phyloP scores from a whole-genome alignment of 805 yeast genomes.

The Pichia occidentalis region DNA sequence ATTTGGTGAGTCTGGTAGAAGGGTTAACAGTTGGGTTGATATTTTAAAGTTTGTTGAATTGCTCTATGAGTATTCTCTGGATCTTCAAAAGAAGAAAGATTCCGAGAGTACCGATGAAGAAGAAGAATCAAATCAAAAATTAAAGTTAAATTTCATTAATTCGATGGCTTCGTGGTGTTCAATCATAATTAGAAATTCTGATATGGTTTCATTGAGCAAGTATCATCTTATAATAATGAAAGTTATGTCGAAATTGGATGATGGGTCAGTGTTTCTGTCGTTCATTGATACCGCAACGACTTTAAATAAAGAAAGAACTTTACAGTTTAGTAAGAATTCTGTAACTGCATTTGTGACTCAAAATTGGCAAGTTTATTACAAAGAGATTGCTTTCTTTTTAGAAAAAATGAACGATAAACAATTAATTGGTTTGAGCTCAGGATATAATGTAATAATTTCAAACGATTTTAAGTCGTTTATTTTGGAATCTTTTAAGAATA shows the following conservation, averaged over 20 bases:
- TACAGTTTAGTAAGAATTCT: slow-evolving; percentile 38
- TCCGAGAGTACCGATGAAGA: slow-evolving; percentile 12
- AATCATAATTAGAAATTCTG: slow-evolving; percentile 48
- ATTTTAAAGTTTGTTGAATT: slow-evolving; percentile 16
- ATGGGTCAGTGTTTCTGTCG: slow-evolving; percentile 35
- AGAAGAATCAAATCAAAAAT: no score
- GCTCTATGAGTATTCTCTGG: slow-evolving; percentile 11
- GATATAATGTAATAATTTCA: slow-evolving; percentile 25
- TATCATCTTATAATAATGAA: slow-evolving; percentile 40
- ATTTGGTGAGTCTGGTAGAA: slow-evolving; percentile 68
- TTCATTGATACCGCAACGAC: slow-evolving; percentile 42
- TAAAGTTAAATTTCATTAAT: slow-evolving; percentile 19
- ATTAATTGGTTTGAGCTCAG: slow-evolving; percentile 12
- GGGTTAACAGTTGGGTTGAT: slow-evolving; percentile 47
- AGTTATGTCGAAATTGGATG: slow-evolving; percentile 30
- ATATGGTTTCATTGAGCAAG: slow-evolving; percentile 36
- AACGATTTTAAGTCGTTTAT: slow-evolving; percentile 28
- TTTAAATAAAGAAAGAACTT: slow-evolving; percentile 38
- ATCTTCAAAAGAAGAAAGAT: slow-evolving; percentile 8
- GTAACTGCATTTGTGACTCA: slow-evolving; percentile 44
- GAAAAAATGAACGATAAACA: slow-evolving; percentile 30
- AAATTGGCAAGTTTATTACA: slow-evolving; percentile 33
- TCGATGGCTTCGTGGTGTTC: slow-evolving; percentile 40
- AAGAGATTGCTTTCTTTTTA: slow-evolving; percentile 38
- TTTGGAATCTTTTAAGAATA: slow-evolving; percentile 21